These are phyloP conservation scores for Penicillium sp. DNA, from an alignment of 2,329 filamentous ascomycete genomes.

Conservation along the genomic window DNA sequence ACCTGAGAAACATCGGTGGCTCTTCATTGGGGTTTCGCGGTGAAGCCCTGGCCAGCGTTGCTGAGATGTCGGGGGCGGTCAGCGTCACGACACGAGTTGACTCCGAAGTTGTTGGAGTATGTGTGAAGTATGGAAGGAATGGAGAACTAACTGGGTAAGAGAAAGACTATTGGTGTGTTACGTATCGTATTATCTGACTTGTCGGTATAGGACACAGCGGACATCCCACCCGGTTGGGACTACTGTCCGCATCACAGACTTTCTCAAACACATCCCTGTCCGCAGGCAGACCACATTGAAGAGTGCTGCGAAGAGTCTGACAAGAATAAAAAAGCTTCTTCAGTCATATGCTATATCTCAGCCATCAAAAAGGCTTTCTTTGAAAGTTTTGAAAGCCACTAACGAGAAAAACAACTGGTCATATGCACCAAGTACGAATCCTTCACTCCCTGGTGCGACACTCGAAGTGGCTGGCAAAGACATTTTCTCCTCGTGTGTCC, in stretches of 20 bases:
- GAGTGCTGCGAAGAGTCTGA: slow-evolving; percentile 50
- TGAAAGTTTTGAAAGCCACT: slow-evolving; percentile 60
- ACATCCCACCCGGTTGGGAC: slow-evolving; percentile 62
- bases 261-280: slow-evolving; percentile 62
- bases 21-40: slow-evolving; percentile 65
- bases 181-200: slow-evolving; percentile 1
- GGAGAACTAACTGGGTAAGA: slow-evolving; percentile 52
- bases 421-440: slow-evolving; percentile 57
- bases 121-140: slow-evolving; percentile 52
- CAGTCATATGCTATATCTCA: slow-evolving; percentile 63
- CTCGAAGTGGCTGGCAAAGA: slow-evolving; percentile 59
- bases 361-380: slow-evolving; percentile 56
- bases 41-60: slow-evolving; percentile 64
- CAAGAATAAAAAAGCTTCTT: slow-evolving; percentile 55
- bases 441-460: slow-evolving; percentile 55
- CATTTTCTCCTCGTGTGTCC: slow-evolving; percentile 53
- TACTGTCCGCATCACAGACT: slow-evolving; percentile 58
- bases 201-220: slow-evolving; percentile 32
- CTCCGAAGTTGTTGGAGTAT: slow-evolving; percentile 56
- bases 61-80: slow-evolving; percentile 58
- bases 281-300: slow-evolving; percentile 59
- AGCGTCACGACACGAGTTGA: slow-evolving; percentile 59
- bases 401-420: slow-evolving; percentile 63
- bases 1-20: slow-evolving; percentile 58
- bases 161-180: neutral